Conservation (phyloP, 164 flowering plant species). For the Vitis vinifera region ASM3070453v1 NC_081817.1:4804001-4804500, state of each 20-base stretch:
- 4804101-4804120: not conserved
- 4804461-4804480: conserved; percentile 88
- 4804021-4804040: conserved; percentile 55
- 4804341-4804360: conserved; percentile 87
- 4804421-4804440: conserved; percentile 80
- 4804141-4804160: conserved; percentile 1
- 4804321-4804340: conserved; percentile 62
- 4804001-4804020: conserved; percentile 80
- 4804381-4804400: conserved; percentile 81
- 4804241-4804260: conserved; percentile 75
- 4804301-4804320: not conserved
- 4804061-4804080: not conserved
- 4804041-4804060: not conserved
- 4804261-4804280: not conserved
- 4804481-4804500: not conserved
- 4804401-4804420: conserved; percentile 78
- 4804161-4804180: conserved; percentile 85
- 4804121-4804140: not conserved
- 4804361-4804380: conserved; percentile 83
- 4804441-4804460: conserved; percentile 97
- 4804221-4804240: conserved; percentile 67
- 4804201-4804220: conserved; percentile 90
- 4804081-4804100: too few species aligned
- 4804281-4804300: not conserved
- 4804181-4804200: conserved; percentile 94